phyloP scores from a whole-genome alignment of 306 rosid species.

The Delonix regia region DNA sequence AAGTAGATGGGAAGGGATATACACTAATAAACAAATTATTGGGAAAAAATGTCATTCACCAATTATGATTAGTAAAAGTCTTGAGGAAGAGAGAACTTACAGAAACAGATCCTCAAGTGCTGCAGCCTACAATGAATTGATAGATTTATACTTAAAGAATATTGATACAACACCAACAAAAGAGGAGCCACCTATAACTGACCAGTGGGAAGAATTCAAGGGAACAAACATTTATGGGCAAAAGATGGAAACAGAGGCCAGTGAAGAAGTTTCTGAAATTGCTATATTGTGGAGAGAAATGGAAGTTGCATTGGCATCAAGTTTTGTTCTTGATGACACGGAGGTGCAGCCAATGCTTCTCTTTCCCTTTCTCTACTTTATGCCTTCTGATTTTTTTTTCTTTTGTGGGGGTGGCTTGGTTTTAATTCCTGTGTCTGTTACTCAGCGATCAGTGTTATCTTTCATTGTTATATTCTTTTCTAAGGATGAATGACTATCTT shows the following conservation, averaged over 20 bases:
- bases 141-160: conserved; percentile 67
- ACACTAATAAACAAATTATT: conserved; percentile 36
- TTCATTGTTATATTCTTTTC: background rate
- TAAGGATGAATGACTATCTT: conserved; percentile 40
- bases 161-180: conserved; percentile 50
- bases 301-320: conserved; percentile 80
- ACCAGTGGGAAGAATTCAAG: conserved; percentile 76
- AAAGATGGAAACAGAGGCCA: conserved; percentile 43
- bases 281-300: conserved; percentile 87
- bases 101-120: conserved; percentile 66
- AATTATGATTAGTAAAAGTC: conserved; percentile 39
- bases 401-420: background rate
- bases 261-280: conserved; percentile 60
- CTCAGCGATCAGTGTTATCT: background rate
- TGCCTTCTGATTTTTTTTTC: background rate
- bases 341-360: conserved; percentile 50
- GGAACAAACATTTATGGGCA: conserved; percentile 34
- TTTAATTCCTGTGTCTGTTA: background rate
- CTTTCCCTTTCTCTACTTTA: background rate
- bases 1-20: conserved; percentile 56
- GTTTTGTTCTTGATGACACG: conserved; percentile 58
- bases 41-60: conserved; percentile 34
- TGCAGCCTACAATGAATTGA: conserved; percentile 78
- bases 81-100: conserved; percentile 42
- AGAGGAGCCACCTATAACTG: conserved; percentile 58